These are phyloP conservation scores for Cutaneotrichosporon dermatis DNA, from an alignment of 1,284 basidiomycete species.

Conservation along the genomic window DNA sequence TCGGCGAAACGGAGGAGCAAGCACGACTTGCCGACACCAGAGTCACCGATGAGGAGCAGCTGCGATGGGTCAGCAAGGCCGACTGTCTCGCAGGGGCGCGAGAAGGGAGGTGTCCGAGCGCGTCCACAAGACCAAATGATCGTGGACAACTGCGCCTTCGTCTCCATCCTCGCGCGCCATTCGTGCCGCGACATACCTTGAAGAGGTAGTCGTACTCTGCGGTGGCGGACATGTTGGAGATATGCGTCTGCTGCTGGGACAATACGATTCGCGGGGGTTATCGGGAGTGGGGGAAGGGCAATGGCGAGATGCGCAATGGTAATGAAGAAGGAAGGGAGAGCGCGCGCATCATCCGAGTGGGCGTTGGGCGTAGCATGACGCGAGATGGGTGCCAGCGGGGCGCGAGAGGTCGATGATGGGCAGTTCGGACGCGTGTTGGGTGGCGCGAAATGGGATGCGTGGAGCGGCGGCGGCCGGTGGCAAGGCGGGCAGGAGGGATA, in stretches of 20 bases:
- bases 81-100: neutral
- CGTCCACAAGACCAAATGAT: neutral
- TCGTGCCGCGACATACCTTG: conserved; percentile 53
- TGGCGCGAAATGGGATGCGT: neutral
- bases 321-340: no score
- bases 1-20: conserved; percentile 97
- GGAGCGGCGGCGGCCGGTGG: neutral
- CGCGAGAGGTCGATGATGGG: no score
- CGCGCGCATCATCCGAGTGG: no score
- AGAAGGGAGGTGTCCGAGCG: neutral
- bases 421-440: neutral
- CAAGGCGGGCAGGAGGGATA: neutral
- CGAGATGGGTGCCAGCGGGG: no score
- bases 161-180: no score
- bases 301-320: no score
- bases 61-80: conserved; percentile 19
- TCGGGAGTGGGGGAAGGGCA: no score
- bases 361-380: no score
- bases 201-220: conserved; percentile 97
- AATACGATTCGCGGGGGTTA: no score
- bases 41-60: conserved; percentile 69
- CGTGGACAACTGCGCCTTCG: no score
- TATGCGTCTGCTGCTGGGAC: neutral
- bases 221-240: conserved; percentile 50
- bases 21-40: conserved; percentile 97